phyloP scores from a whole-genome alignment of 768 basidiomycete genomes.

The Termitomyces sp. region DNA sequence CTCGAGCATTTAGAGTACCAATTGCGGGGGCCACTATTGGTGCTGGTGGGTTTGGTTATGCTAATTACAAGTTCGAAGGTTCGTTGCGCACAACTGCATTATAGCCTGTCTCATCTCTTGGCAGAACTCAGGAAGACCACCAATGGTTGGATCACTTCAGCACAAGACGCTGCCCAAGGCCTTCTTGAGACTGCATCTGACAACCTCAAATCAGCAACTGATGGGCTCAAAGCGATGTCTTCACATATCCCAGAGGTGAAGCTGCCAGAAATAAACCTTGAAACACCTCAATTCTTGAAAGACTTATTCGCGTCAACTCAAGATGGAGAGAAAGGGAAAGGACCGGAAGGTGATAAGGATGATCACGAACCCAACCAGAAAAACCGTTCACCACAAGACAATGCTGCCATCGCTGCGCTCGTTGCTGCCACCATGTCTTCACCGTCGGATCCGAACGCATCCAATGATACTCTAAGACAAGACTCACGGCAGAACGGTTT shows the following conservation, averaged over 20 bases:
- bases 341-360: conserved; percentile 23
- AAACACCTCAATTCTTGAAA: conserved; percentile 65
- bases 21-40: conserved; percentile 87
- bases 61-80: conserved; percentile 97
- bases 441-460: conserved; percentile 54
- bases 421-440: conserved; percentile 77
- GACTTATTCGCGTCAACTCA: conserved; percentile 41
- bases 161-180: conserved; percentile 67
- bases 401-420: conserved; percentile 65
- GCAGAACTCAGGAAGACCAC: conserved; percentile 71
- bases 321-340: conserved; percentile 24
- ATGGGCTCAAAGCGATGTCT: conserved; percentile 56
- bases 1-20: conserved; percentile 83
- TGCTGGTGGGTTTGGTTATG: conserved; percentile 88
- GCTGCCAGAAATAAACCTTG: conserved; percentile 37
- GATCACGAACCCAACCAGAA: conserved; percentile 29
- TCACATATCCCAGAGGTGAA: conserved; percentile 57
- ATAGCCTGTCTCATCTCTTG: not conserved
- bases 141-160: conserved; percentile 55
- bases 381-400: conserved; percentile 49
- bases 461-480: conserved; percentile 25
- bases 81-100: conserved; percentile 15
- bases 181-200: conserved; percentile 66
- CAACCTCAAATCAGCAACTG: conserved; percentile 67
- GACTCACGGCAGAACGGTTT: conserved; percentile 72